Percentiles rank a stretch among this genome's conserved stretches.
phyloP scores from a whole-genome alignment of 1,284 basidiomycete genomes.

The Apiotrichum mycotoxinovorans region DNA sequence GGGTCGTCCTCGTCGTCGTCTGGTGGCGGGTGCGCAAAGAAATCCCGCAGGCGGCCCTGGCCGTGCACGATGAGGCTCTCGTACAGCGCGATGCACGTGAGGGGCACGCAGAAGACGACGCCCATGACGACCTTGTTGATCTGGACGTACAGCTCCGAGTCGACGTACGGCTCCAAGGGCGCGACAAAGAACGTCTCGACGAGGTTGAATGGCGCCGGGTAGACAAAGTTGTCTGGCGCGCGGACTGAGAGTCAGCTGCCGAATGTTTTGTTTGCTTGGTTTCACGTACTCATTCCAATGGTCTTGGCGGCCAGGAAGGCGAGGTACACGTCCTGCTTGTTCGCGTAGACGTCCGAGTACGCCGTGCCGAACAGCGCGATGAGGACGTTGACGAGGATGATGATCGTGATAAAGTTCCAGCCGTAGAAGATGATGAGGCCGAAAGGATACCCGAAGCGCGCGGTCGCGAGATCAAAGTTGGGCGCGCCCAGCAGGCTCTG shows the following conservation, averaged over 20 bases:
- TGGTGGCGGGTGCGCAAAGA: slow-evolving; percentile 61
- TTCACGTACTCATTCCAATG: slow-evolving; percentile 57
- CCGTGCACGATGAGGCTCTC: slow-evolving; percentile 58
- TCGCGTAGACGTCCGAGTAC: slow-evolving; percentile 67
- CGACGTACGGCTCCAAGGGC: slow-evolving; percentile 9
- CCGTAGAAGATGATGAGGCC: slow-evolving; percentile 79
- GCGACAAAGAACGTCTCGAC: slow-evolving; percentile 57
- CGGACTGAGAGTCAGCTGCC: slow-evolving; percentile 59
- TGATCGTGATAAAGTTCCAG: slow-evolving; percentile 79
- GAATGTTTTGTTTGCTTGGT: slow-evolving; percentile 14
- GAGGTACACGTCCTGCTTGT: slow-evolving; percentile 55
- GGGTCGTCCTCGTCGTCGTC: slow-evolving; percentile 59
- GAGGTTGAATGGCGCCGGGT: slow-evolving; percentile 58
- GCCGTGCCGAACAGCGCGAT: slow-evolving; percentile 91
- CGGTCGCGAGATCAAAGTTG: slow-evolving; percentile 65
- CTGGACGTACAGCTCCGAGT: slow-evolving; percentile 43
- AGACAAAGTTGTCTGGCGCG: slow-evolving; percentile 56
- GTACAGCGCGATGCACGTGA: slow-evolving; percentile 68
- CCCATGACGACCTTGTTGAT: slow-evolving; percentile 75
- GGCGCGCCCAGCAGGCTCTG: slow-evolving; percentile 79
- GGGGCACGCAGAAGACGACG: slow-evolving; percentile 71
- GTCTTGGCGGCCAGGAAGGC: slow-evolving; percentile 86
- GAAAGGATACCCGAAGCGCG: slow-evolving; percentile 55
- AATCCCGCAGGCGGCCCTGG: slow-evolving; percentile 59
- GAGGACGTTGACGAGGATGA: slow-evolving; percentile 88